Percentiles rank a stretch among this genome's conserved stretches.
These are phyloP conservation scores for Dactylellina drechsleri DNA, from an alignment of 2,329 filamentous ascomycete genomes.

Conservation along the genomic window DNA sequence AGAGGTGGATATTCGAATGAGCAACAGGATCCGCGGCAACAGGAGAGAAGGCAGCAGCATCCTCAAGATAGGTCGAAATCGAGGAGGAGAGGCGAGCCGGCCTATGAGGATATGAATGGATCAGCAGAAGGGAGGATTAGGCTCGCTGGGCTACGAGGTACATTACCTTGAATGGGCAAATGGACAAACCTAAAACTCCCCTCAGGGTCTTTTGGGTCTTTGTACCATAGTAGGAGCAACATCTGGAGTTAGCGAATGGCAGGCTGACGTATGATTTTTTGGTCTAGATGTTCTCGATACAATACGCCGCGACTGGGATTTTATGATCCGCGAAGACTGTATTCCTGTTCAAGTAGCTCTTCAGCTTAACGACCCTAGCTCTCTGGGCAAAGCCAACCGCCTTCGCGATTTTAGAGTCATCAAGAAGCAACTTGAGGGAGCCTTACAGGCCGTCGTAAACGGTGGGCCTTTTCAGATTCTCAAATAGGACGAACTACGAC, in stretches of 20 bases:
- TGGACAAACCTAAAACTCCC: no score
- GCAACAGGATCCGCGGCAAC: slow-evolving; percentile 6
- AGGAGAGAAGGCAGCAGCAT: slow-evolving; percentile 19
- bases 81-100: slow-evolving; percentile 33
- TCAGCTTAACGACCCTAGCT: slow-evolving; percentile 92
- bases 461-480: slow-evolving; percentile 59
- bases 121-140: slow-evolving; percentile 36
- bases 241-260: background rate
- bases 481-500: background rate
- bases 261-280: background rate
- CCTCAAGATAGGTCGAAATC: slow-evolving; percentile 39
- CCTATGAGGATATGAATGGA: slow-evolving; percentile 41
- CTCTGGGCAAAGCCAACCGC: slow-evolving; percentile 87
- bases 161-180: background rate
- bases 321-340: slow-evolving; percentile 88
- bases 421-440: slow-evolving; percentile 87
- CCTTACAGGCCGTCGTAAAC: slow-evolving; percentile 93
- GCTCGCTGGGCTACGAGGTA: slow-evolving; percentile 42
- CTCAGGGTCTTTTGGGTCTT: background rate
- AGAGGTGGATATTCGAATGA: slow-evolving; percentile 19
- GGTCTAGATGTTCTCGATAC: slow-evolving; percentile 74
- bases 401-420: slow-evolving; percentile 85
- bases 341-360: slow-evolving; percentile 94
- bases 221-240: background rate
- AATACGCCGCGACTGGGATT: slow-evolving; percentile 89